Evolutionary conservation across 2,329 filamentous ascomycete species (phyloP), one percentile per base, ranked within the genome.

Genomic region (Fusarium sp.): DNA sequence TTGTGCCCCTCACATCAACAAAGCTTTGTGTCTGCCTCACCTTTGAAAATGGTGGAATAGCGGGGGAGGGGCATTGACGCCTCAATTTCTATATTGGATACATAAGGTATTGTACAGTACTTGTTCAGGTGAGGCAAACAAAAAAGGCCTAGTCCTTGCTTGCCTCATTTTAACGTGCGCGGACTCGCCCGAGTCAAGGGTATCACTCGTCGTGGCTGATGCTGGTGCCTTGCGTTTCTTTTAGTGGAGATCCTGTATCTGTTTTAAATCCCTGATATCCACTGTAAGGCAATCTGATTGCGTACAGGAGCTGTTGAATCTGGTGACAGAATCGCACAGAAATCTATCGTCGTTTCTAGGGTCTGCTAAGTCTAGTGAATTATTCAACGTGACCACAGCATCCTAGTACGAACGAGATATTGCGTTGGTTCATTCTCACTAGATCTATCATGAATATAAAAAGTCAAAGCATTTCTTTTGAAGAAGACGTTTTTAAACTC

Each of bases 331-430:
- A 73, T 72, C 71, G 59, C 63, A 72, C 53, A 69, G 71, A 73
- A 73, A 73, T 52, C 68, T 53, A 57, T 74, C 70, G 72, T 74
- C 55, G 58, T 59, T 74, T 74, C 72, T 60, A 70, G 71, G 58
- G 55, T 53, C 57, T 60, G n/a, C 65, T 35, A 47, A 55, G 46
- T 47, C 50, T 42, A 58, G 64, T 58, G 41, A 27, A 65, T 20
- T 55, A 39, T 54, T 44, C 27, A 68, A 64, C 38, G 63, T 71
- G 68, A 67, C 68, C 68, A 67, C 47, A 38, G 31, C 25, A 57
- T 54, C 70, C 58, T 44, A 41, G 49, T 17, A 58, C 25, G 35
- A 31, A 47, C 38, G 35, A 35, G 29, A 25, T 22, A 42, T 36
- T 45, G 22, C 56, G 8, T 35, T 49, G 66, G 41, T 31, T 42